These are phyloP conservation scores for Nitzschia sp. DNA, from an alignment of 108 stramenopile species.

Conservation along the genomic window DNA sequence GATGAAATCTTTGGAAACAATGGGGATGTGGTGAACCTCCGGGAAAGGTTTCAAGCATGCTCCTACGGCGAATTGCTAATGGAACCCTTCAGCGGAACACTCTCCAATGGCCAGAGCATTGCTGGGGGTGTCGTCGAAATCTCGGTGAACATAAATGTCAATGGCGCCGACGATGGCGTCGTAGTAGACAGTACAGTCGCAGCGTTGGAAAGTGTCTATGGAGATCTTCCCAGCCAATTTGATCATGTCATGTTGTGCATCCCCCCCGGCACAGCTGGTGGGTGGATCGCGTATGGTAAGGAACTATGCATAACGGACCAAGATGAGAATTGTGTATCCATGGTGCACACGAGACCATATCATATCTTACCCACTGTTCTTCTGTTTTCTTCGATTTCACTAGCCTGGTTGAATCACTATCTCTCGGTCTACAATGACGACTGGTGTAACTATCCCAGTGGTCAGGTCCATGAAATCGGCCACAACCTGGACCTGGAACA, in stretches of 20 bases:
- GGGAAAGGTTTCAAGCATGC: conserved; percentile 26
- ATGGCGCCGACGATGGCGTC: background rate
- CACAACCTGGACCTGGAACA: conserved; percentile 44
- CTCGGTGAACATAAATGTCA: background rate
- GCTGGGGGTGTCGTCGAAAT: conserved; percentile 6
- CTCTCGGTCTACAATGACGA: conserved; percentile 1
- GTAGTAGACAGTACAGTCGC: background rate
- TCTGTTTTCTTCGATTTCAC: no score
- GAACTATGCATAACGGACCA: no score
- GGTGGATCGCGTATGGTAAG: background rate
- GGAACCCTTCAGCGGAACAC: background rate
- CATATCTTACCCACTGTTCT: no score
- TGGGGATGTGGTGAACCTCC: conserved; percentile 25
- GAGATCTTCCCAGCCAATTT: conserved; percentile 17
- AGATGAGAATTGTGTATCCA: background rate
- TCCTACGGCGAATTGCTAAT: conserved; percentile 30
- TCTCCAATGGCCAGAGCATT: conserved; percentile 51
- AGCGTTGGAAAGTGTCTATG: background rate
- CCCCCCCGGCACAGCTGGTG: conserved; percentile 41
- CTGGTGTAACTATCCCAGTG: background rate
- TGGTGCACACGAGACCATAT: no score
- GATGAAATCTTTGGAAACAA: conserved; percentile 29
- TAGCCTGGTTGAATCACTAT: no score
- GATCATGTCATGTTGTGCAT: conserved; percentile 67
- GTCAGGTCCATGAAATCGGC: conserved; percentile 36